Conservation (phyloP, 2,329 filamentous ascomycete genomes). For the Epichloe brachyelytri region DNA sequence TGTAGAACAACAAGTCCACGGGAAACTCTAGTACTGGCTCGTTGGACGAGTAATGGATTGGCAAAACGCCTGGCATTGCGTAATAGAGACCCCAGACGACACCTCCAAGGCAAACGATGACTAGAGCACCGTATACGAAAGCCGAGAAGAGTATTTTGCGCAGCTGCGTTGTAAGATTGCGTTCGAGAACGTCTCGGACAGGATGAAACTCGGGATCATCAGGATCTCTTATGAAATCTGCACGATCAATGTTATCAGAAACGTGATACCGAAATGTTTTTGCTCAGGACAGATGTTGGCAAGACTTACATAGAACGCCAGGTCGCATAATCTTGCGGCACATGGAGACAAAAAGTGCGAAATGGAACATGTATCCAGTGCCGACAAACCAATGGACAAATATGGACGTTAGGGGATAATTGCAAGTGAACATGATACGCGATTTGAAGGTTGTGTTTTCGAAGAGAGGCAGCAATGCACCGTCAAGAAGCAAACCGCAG, state of each 20-base stretch:
- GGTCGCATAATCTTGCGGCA: constrained; percentile 94
- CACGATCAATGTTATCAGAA: not conserved
- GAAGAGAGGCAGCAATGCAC: constrained; percentile 81
- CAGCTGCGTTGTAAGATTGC: constrained; percentile 82
- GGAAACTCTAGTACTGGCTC: constrained; percentile 91
- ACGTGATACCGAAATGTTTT: not conserved
- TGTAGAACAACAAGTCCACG: constrained; percentile 88
- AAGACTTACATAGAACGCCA: constrained; percentile 73
- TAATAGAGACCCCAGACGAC: constrained; percentile 85
- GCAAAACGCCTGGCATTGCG: constrained; percentile 58
- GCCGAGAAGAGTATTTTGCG: constrained; percentile 95
- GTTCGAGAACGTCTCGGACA: constrained; percentile 88
- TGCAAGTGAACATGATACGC: constrained; percentile 62
- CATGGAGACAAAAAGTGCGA: constrained; percentile 97
- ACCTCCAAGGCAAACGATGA: constrained; percentile 84
- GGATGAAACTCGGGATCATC: constrained; percentile 98
- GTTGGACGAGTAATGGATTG: constrained; percentile 86
- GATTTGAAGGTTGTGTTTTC: constrained; percentile 65
- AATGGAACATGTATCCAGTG: constrained; percentile 99
- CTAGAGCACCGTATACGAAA: constrained; percentile 84
- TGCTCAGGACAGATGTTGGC: not conserved
- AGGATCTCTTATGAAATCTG: constrained; percentile 92
- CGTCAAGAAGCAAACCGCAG: constrained; percentile 80
- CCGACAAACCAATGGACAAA: constrained; percentile 99
- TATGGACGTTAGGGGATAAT: constrained; percentile 75